Base-by-base conservation (phyloP, 2,329 filamentous ascomycete species). In the Phaeoacremonium minimum region DNA sequence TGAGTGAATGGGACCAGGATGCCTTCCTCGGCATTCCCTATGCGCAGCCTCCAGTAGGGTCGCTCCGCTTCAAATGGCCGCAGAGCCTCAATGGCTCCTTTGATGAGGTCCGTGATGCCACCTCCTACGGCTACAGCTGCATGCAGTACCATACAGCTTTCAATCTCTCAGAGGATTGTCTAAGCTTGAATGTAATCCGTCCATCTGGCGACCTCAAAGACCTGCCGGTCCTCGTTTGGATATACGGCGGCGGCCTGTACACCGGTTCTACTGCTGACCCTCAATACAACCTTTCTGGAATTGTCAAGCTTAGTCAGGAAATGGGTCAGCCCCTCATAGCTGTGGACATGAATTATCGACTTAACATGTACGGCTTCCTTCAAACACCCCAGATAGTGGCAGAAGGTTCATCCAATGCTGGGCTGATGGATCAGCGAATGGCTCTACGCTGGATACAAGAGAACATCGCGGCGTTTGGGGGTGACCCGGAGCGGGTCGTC, bases 251-350 rank as follows among this genome's bases (percentile, higher is more conserved):
- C 19, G 74, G 72, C 3, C 64, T 77, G 5, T 67, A 61, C 35
- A 58, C 64, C 19, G 77, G 78, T 2, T 61, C 67, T 51, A 51
- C 66, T 45, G 46, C 58, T 42, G 75, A 80, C 41, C 61, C 70
- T 5, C 69, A 78, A 36, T 85, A 85, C 52, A 84, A 85, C 47
- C 64, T 83, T 22, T 77, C 75, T 15, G 77, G 72, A 32, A 73
- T 84, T 32, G 74, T 85, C 6, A 57, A 68, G 30, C 67, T 72
- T 17, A 67, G 71, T 6, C 67, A 71, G 28, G 56, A 67, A 4
- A 67, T 76, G 15, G 64, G 63, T 28, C 68, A 73, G 45, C 74
- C 73, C 0, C 61, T 80, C 28, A 64, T 80, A 13, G 70, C 61
- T 1, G 70, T 77, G 3, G 68, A 63, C 30, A 60, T 77, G 45